phyloP scores from a whole-genome alignment of 1,284 basidiomycete genomes.

The Trametes versicolor region DNA sequence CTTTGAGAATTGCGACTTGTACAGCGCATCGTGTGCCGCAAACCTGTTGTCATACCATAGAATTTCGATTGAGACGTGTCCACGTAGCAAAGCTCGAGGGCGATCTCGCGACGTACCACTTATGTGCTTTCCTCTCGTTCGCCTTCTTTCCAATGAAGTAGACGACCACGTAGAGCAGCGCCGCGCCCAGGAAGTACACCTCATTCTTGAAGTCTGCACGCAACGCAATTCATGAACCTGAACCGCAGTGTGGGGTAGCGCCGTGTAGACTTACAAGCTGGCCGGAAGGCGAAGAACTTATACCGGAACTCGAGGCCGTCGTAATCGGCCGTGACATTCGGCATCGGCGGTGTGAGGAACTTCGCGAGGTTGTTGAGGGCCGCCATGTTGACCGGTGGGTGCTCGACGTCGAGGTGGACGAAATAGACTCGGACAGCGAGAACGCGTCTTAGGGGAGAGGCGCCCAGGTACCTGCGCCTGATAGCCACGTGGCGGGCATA shows the following conservation, averaged over 20 bases:
- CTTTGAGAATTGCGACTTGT: conserved; percentile 74
- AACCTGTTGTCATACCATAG: conserved; percentile 53
- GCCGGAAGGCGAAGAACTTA: conserved; percentile 82
- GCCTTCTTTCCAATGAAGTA: conserved; percentile 62
- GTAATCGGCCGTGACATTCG: conserved; percentile 56
- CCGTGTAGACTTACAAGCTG: conserved; percentile 65
- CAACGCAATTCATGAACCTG: neutral
- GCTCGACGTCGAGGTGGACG: conserved; percentile 13
- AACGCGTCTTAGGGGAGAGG: conserved; percentile 8
- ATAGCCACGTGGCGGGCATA: conserved; percentile 30
- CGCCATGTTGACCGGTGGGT: conserved; percentile 28
- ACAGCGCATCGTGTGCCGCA: conserved; percentile 61
- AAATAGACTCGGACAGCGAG: conserved; percentile 9
- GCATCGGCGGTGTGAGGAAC: conserved; percentile 49
- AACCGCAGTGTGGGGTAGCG: conserved; percentile 5
- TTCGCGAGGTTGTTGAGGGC: conserved; percentile 28
- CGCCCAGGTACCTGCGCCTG: conserved; percentile 25
- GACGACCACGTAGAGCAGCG: conserved; percentile 64
- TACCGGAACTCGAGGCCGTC: conserved; percentile 74
- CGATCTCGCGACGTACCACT: conserved; percentile 54
- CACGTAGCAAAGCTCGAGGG: conserved; percentile 11
- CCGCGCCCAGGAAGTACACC: conserved; percentile 58
- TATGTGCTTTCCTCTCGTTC: conserved; percentile 64
- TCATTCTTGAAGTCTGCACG: conserved; percentile 73
- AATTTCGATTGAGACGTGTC: conserved; percentile 1